These are phyloP conservation scores for Gillenia trifoliata DNA, from an alignment of 306 rosid genomes.

Conservation along the genomic window DNA sequence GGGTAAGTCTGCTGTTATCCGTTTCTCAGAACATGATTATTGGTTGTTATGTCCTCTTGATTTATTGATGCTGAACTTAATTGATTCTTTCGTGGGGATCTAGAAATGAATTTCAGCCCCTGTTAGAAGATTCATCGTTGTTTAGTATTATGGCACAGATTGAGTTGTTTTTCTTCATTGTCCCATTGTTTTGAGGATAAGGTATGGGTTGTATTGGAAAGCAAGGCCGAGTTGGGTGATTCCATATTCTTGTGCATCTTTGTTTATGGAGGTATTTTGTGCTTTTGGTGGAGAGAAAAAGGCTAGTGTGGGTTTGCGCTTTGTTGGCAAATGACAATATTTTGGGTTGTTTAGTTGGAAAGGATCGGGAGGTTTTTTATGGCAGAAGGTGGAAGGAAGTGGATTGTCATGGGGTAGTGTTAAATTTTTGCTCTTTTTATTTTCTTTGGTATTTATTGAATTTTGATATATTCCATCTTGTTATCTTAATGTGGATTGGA, in stretches of 20 bases:
- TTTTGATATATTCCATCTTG: not conserved
- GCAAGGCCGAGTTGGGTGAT: not conserved
- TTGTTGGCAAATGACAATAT: not conserved
- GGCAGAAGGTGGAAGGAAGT: not conserved
- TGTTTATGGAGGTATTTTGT: not conserved
- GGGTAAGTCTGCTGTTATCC: conserved; percentile 56
- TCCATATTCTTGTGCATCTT: not conserved
- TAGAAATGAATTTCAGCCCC: not conserved
- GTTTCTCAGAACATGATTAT: conserved; percentile 11
- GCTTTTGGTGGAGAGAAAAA: not conserved
- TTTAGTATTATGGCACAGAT: not conserved
- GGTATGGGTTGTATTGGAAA: not conserved
- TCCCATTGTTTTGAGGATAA: not conserved
- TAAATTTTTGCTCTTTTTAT: not conserved
- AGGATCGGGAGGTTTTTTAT: not conserved
- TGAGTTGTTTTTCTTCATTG: not conserved
- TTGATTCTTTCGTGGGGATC: conserved; percentile 4
- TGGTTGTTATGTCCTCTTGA: conserved; percentile 13
- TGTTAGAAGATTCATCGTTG: not conserved
- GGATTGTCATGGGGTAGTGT: not conserved
- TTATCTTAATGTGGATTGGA: not conserved
- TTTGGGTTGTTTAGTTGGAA: not conserved
- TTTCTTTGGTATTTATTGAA: not conserved
- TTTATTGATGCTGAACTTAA: conserved; percentile 5
- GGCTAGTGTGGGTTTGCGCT: not conserved